These are phyloP conservation scores for Brettanomyces sp. DNA, from an alignment of 805 yeast genomes.

Conservation along the genomic window DNA sequence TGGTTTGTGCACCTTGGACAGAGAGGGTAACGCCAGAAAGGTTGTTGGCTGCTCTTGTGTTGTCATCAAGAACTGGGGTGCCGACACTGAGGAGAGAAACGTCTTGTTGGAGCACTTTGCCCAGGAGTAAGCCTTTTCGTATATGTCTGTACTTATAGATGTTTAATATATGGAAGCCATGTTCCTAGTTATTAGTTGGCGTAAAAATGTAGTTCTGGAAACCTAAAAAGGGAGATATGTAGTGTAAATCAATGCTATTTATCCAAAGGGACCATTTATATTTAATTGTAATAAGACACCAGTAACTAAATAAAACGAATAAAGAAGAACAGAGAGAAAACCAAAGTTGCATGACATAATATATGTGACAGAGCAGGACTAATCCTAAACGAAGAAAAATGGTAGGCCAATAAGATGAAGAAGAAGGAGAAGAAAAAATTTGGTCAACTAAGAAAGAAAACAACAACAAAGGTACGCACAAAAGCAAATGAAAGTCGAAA, in stretches of 20 bases:
- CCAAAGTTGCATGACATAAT: background rate
- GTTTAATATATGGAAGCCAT: background rate
- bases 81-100: conserved; percentile 94
- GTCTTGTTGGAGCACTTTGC: conserved; percentile 93
- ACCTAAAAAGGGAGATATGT: background rate
- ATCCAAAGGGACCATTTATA: background rate
- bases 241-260: background rate
- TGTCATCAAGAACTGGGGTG: conserved; percentile 99
- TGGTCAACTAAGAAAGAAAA: background rate
- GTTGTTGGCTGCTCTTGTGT: conserved; percentile 99
- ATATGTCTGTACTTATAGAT: background rate
- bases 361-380: background rate
- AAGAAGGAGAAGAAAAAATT: too few relatives aligned
- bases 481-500: background rate
- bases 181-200: background rate
- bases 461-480: background rate
- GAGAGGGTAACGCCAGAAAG: conserved; percentile 99
- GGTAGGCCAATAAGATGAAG: too few relatives aligned
- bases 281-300: too few relatives aligned
- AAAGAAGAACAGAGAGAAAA: too few relatives aligned
- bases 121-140: conserved; percentile 50
- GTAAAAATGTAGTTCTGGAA: background rate
- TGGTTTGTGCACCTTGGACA: conserved; percentile 98
- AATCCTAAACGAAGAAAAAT: background rate
- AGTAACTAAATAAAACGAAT: too few relatives aligned